Percentiles rank a stretch among this genome's conserved stretches.
Conservation (phyloP, 2,329 filamentous ascomycete genomes). For the Penicillium rolfsii region DNA sequence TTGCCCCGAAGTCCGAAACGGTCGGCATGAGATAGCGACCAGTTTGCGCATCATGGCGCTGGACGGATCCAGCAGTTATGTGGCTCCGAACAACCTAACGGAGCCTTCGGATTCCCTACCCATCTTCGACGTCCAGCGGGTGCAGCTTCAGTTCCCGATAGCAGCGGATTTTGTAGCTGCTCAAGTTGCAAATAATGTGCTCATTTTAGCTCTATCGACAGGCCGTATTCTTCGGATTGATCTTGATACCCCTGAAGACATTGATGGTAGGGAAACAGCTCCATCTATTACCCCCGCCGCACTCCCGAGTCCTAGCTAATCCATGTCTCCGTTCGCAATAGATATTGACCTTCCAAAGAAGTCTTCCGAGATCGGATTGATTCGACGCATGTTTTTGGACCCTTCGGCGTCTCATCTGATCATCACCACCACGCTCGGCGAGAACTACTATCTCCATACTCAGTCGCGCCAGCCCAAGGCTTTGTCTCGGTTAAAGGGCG, state of each 20-base stretch:
- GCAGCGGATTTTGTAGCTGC: slow-evolving; percentile 95
- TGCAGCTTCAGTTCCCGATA: slow-evolving; percentile 91
- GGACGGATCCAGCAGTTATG: slow-evolving; percentile 72
- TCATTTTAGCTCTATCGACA: slow-evolving; percentile 88
- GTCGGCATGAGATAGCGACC: slow-evolving; percentile 38
- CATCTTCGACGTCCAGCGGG: slow-evolving; percentile 92
- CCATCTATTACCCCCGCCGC: slow-evolving; percentile 12
- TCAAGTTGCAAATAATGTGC: slow-evolving; percentile 95
- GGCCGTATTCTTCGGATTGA: slow-evolving; percentile 93
- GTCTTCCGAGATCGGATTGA: slow-evolving; percentile 85
- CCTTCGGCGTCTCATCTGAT: slow-evolving; percentile 94
- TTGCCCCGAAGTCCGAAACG: slow-evolving; percentile 21
- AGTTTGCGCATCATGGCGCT: slow-evolving; percentile 65
- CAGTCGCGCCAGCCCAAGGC: slow-evolving; percentile 87
- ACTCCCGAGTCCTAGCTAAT: slow-evolving; percentile 21
- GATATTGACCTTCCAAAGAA: slow-evolving; percentile 98
- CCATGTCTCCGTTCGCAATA: slow-evolving; percentile 43
- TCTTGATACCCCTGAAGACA: slow-evolving; percentile 88
- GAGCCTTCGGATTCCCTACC: slow-evolving; percentile 69
- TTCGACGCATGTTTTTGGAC: slow-evolving; percentile 95
- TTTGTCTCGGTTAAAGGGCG: slow-evolving; percentile 79
- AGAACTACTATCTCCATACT: slow-evolving; percentile 97
- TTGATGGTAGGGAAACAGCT: slow-evolving; percentile 68
- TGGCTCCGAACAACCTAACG: slow-evolving; percentile 64
- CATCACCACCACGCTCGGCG: slow-evolving; percentile 85